Conservation (phyloP, 2,329 filamentous ascomycete species). For the Colletotrichum gloeosporioides region DNA sequence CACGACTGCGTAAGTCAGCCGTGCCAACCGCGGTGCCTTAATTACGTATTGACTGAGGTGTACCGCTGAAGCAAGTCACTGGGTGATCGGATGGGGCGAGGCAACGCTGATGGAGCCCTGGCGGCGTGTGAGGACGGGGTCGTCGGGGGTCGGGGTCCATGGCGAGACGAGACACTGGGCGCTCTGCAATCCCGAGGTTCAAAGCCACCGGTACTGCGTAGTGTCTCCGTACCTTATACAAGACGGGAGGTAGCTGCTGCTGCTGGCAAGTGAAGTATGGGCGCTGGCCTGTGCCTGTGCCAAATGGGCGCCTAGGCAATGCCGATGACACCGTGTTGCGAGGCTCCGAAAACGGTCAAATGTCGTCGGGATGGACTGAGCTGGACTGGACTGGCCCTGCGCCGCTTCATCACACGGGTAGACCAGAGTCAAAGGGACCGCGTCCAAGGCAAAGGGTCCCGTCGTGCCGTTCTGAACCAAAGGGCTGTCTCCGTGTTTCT, state of each 20-base stretch:
- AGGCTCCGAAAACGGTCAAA: conserved; percentile 19
- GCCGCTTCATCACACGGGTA: not conserved
- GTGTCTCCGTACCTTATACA: not conserved
- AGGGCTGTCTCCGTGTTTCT: not conserved
- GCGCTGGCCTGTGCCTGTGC: not conserved
- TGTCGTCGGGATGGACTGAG: not conserved
- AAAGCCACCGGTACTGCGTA: not conserved
- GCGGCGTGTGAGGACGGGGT: not conserved
- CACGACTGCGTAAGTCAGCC: conserved; percentile 1
- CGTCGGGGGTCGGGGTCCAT: conserved; percentile 9
- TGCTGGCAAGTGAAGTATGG: not conserved
- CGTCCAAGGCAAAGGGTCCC: not conserved
- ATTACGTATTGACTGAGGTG: not conserved
- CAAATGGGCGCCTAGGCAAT: conserved; percentile 8
- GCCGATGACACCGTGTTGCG: conserved; percentile 11
- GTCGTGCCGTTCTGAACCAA: not conserved
- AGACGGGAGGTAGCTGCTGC: not conserved
- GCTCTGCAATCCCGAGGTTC: not conserved
- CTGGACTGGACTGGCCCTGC: conserved; percentile 3
- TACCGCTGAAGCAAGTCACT: not conserved
- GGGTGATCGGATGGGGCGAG: conserved; percentile 16
- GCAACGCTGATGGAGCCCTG: conserved; percentile 8
- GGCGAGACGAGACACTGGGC: conserved; percentile 10
- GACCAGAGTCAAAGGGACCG: not conserved
- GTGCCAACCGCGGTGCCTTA: not conserved